Evolutionary conservation across 164 flowering plant species (phyloP), one percentile per base, ranked within the genome.

Genomic region (Hamamelis virginiana): DNA sequence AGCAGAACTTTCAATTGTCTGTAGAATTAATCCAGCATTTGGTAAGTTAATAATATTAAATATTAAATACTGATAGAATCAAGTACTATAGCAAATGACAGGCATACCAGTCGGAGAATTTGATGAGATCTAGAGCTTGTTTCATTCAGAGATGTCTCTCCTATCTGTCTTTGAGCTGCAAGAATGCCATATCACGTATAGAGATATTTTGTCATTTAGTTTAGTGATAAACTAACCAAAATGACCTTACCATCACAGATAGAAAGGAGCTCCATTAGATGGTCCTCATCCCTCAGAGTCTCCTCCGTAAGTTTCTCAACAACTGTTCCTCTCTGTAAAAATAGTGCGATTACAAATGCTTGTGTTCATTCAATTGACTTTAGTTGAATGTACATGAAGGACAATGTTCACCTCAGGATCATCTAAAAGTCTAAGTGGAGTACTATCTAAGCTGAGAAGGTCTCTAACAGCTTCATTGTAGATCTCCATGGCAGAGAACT

Each of bases 71-170:
- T 38, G 48, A 27, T 3, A 41, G 19, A 62, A 41, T 45, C 13
- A 47, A 66, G 9, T 23, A 33, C 44, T 27, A 15, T 5, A 26
- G 12, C 45, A 13, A 51, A 13, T 44, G 9, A 46, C 3, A 60
- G 45, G 52, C 81, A 41, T 77, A 96, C 99, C 89, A 96, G 72
- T 76, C 96, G 76, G 44, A 96, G 78, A 78, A 96, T 96, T 79
- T 96, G 99, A 78, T 96, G 99, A 64, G 99, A 96, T 82, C 98
- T 86, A 23, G 99, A 96, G 81, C 99, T 96, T 43, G 85, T 75
- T 80, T 93, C 99, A 74, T 96, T 96, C 71, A 91, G 78, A 28
- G 85, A 59, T 18, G 97, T 96, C 80, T 96, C 99, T 41, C 94
- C 98, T 38, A 83, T 82, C 82, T 86, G 87, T 71, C 99, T 90